Base-by-base conservation (phyloP, 352 stramenopile genomes). In the Pythium rishiriense region DNA sequence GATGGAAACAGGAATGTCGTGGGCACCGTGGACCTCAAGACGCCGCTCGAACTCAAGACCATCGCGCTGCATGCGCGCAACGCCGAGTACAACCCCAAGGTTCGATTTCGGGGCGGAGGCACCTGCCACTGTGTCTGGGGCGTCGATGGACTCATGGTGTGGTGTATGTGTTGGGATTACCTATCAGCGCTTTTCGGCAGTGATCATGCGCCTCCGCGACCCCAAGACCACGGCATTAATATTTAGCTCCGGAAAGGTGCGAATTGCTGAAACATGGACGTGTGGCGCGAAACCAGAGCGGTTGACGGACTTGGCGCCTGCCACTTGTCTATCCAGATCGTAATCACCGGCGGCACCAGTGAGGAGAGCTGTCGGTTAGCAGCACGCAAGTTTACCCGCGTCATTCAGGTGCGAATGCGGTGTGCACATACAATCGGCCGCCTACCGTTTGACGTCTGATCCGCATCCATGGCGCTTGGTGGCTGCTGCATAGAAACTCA, bases 81-180 rank as follows among this genome's bases (percentile, higher is more conserved):
- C 66, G 98, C 97, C 8, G 98, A 99, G 80, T 99, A 99, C 78
- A 99, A 99, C 77, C 97, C 98, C 12, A 97, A 98, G 81, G 89
- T 96, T 49, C 14, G 14, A 17, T 5, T 17, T 43, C 1, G 19
- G 37, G 4, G 37, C 12, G 37, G 37, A 43, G n/a, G n/a, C n/a
- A n/a, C n/a, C n/a, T n/a, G n/a, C n/a, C 17, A n/a, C 31, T n/a
- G 8, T 12, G 14, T 19, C 26, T 3, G 19, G 25, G 24, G 35
- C 26, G 35, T 37, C 33, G n/a, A 22, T 65, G 25, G 39, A 66
- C 24, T 50, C 6, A 48, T 29, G 10, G 9, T 25, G 10, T 14
- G 24, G 33, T 28, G 41, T 39, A 3, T 39, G 22, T 29, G n/a
- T 60, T 25, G 11, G 24, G 14, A 57, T 21, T 17, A 42, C 24